A percentile compares a stretch with the other conserved stretches of the same genome.
These are phyloP conservation scores for Emergomyces orientalis DNA, from an alignment of 2,329 filamentous ascomycete species.

Conservation along the genomic window DNA sequence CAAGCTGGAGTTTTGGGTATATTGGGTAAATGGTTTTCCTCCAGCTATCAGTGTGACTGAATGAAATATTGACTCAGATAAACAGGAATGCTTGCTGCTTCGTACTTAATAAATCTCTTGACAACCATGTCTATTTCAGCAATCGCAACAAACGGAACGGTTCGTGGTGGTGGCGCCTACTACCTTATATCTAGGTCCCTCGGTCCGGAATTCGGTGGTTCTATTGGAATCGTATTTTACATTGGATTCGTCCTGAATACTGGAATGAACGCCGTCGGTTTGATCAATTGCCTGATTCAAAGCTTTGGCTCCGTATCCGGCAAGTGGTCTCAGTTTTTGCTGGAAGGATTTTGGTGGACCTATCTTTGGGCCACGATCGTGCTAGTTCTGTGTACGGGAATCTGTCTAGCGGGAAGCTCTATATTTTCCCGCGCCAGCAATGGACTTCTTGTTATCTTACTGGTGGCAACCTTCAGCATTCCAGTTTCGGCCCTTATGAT, in stretches of 20 bases:
- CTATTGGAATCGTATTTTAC: constrained; percentile 81
- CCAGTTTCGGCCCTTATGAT: constrained; percentile 65
- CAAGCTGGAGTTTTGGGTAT: constrained; percentile 72
- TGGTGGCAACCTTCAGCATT: constrained; percentile 69
- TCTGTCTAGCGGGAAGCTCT: constrained; percentile 70
- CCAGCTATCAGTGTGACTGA: not conserved
- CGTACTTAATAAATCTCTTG: constrained; percentile 74
- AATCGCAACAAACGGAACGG: constrained; percentile 82
- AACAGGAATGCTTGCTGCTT: constrained; percentile 52
- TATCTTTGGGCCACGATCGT: constrained; percentile 68
- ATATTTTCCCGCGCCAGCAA: constrained; percentile 76
- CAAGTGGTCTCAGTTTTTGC: constrained; percentile 51
- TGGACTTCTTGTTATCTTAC: constrained; percentile 59
- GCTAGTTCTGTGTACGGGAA: constrained; percentile 59
- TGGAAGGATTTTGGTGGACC: constrained; percentile 63
- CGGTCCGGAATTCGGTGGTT: constrained; percentile 80
- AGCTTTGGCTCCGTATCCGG: constrained; percentile 56
- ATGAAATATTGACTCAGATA: constrained; percentile 15
- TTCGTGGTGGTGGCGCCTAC: constrained; percentile 78
- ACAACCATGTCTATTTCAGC: constrained; percentile 80
- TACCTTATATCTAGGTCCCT: constrained; percentile 79
- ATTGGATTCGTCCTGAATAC: constrained; percentile 84
- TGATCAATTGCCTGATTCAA: constrained; percentile 71
- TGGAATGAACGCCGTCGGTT: constrained; percentile 75
- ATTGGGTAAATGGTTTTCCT: constrained; percentile 49